Evolutionary conservation across 2,329 filamentous ascomycete species (phyloP).

Genomic region (Rutstroemia sp.): DNA sequence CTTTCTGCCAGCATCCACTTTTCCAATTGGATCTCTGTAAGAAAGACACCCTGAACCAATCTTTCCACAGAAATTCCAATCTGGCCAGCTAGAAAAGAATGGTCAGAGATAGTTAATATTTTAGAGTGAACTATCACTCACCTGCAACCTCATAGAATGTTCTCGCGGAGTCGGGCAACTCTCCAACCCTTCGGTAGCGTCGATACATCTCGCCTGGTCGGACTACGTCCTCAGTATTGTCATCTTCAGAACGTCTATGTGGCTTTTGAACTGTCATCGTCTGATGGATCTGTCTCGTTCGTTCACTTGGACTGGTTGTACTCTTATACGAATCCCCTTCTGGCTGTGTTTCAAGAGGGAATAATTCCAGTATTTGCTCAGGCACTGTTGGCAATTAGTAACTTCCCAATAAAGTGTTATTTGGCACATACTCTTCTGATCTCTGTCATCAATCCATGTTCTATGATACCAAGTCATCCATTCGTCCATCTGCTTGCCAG

Average conservation of each 20-base stretch:
- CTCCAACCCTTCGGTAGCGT: conserved; percentile 33
- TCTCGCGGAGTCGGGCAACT: conserved; percentile 36
- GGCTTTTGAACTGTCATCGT: conserved; percentile 23
- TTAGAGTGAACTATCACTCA: conserved; percentile 11
- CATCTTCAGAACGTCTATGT: conserved; percentile 11
- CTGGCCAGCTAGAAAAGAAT: conserved; percentile 19
- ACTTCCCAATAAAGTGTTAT: neutral
- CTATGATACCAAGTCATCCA: conserved; percentile 76
- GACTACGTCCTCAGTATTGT: conserved; percentile 11
- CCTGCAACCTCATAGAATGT: conserved; percentile 38
- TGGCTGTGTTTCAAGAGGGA: conserved; percentile 26
- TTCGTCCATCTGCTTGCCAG: conserved; percentile 55
- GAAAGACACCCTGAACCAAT: conserved; percentile 23
- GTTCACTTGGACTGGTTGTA: conserved; percentile 13
- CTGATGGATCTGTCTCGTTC: conserved; percentile 23
- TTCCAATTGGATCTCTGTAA: conserved; percentile 24
- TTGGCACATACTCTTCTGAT: conserved; percentile 31
- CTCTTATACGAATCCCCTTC: conserved; percentile 20
- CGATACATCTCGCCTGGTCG: conserved; percentile 32
- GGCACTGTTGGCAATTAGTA: conserved; percentile 22
- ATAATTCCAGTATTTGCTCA: conserved; percentile 29
- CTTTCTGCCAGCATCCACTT: conserved; percentile 22
- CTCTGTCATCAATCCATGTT: conserved; percentile 48
- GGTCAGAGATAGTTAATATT: neutral
- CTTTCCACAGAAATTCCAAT: conserved; percentile 21